A percentile compares a stretch with the other conserved stretches of the same genome.
phyloP scores from a whole-genome alignment of 2,329 filamentous ascomycete species.

The Pseudogymnoascus sp. region DNA sequence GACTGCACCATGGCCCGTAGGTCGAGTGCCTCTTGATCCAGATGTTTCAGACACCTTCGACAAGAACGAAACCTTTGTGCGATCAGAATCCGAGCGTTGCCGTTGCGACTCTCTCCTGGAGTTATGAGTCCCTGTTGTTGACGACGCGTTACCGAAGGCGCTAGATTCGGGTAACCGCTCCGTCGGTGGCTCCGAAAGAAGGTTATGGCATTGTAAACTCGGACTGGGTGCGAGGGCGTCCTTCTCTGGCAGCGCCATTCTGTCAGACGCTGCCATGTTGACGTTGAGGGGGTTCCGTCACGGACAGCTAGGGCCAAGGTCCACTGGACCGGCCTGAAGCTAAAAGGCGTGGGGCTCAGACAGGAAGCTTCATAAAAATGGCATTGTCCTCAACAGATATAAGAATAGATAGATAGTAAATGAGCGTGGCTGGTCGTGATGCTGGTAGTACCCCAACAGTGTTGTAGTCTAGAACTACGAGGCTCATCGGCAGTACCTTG shows the following conservation, averaged over 20 bases:
- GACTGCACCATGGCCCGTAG: neutral
- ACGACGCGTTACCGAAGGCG: neutral
- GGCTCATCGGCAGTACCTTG: neutral
- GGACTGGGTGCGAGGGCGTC: neutral
- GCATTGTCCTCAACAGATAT: constrained; percentile 4
- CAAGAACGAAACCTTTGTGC: neutral
- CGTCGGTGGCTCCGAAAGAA: neutral
- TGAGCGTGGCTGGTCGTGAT: neutral
- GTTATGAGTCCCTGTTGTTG: neutral
- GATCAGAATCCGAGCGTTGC: constrained; percentile 2
- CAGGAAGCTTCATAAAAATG: neutral
- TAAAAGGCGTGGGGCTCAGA: constrained; percentile 3
- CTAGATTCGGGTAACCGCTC: neutral
- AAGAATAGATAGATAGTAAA: constrained; percentile 5
- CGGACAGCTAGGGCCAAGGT: neutral
- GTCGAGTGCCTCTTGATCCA: neutral
- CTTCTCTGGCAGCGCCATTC: constrained; percentile 2
- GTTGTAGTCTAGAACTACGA: constrained; percentile 1
- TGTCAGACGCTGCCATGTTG: constrained; percentile 6
- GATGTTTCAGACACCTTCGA: neutral
- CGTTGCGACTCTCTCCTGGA: neutral
- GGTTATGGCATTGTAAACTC: neutral
- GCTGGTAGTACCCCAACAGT: neutral
- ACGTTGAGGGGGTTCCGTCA: neutral
- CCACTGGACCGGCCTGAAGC: constrained; percentile 3